These are phyloP conservation scores for Fomitopsis palustris DNA, from an alignment of 1,284 basidiomycete species.

Conservation along the genomic window DNA sequence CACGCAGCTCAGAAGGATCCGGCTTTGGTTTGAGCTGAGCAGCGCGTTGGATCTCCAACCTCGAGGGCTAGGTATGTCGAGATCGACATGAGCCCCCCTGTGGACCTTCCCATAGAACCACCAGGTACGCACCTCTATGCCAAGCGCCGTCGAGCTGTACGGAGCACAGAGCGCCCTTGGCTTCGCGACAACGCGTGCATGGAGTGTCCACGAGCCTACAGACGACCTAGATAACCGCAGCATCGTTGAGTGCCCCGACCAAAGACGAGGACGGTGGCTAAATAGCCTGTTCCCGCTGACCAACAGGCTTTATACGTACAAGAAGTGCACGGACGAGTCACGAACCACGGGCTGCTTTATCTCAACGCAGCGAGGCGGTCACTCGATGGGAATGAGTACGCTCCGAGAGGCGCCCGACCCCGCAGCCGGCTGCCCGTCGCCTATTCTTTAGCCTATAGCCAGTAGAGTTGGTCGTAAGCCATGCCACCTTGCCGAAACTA, in stretches of 20 bases:
- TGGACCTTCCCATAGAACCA: background rate
- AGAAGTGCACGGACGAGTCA: background rate
- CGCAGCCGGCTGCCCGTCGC: background rate
- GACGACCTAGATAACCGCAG: background rate
- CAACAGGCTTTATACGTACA: slow-evolving; percentile 1
- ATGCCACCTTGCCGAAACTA: no score
- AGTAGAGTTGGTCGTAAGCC: no score
- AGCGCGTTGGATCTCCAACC: slow-evolving; percentile 47
- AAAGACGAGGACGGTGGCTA: background rate
- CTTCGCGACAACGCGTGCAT: background rate
- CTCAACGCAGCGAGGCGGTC: background rate
- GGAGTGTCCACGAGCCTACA: background rate
- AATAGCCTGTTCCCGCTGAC: background rate
- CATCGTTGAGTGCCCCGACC: background rate
- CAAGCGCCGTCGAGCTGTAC: background rate
- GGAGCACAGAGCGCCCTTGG: background rate
- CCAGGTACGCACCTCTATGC: background rate
- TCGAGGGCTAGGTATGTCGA: slow-evolving; percentile 35
- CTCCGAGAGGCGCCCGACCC: background rate
- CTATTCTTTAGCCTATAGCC: no score
- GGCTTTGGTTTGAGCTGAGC: slow-evolving; percentile 48
- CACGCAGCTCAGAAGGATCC: slow-evolving; percentile 43
- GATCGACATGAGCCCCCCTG: background rate
- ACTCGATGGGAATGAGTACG: background rate
- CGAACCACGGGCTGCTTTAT: background rate